Conservation (phyloP, 345 rosid genomes). For the Carallia pectinifolia region DNA sequence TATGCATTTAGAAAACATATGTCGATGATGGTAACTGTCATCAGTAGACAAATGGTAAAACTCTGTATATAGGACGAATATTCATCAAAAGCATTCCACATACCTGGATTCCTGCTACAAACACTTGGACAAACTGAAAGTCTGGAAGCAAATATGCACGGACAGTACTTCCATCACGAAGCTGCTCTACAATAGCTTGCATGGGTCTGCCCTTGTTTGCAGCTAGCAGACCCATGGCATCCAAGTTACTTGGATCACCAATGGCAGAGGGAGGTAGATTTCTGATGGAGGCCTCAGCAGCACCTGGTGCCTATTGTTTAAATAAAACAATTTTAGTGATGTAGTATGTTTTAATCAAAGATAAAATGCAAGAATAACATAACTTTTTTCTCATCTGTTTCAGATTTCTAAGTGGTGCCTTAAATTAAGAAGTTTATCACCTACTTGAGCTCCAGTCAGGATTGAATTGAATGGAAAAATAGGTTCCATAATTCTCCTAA, state of each 20-base stretch:
- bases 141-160: constrained; percentile 95
- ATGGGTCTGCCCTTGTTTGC: constrained; percentile 82
- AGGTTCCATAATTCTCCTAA: too few species aligned
- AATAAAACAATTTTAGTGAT: background rate
- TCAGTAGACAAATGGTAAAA: background rate
- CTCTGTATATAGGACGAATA: background rate
- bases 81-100: background rate
- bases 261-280: constrained; percentile 88
- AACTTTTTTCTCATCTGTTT: background rate
- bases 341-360: background rate
- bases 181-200: constrained; percentile 92
- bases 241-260: constrained; percentile 78
- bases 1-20: constrained; percentile 1
- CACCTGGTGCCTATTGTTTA: constrained; percentile 62
- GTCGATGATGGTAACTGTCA: background rate
- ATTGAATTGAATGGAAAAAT: too few species aligned
- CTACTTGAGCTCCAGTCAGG: too few species aligned
- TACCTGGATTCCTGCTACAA: constrained; percentile 98
- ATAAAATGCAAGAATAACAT: background rate
- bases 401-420: too few species aligned
- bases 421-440: too few species aligned
- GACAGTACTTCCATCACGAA: constrained; percentile 89
- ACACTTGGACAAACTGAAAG: constrained; percentile 92
- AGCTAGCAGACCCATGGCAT: constrained; percentile 75
- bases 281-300: constrained; percentile 79